phyloP scores from a whole-genome alignment of 495 filamentous ascomycete species.

The Podospora anserina region DNA sequence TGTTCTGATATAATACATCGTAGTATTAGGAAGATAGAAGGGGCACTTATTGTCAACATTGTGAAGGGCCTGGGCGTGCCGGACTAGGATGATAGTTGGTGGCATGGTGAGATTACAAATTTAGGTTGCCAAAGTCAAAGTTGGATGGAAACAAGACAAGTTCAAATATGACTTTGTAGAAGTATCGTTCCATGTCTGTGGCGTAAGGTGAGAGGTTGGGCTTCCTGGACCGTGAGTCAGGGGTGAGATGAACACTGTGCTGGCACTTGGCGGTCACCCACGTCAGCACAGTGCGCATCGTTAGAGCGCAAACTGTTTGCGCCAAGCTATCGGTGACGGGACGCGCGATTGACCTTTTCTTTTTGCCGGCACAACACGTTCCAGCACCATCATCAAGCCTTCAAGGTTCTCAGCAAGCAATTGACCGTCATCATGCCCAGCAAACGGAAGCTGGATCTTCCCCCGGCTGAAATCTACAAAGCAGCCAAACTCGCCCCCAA shows the following conservation, averaged over 20 bases:
- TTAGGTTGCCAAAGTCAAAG: background rate
- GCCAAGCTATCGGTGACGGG: background rate
- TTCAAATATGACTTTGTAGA: background rate
- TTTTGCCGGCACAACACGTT: constrained; percentile 13
- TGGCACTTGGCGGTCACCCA: background rate
- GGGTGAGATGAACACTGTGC: background rate
- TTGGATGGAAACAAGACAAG: background rate
- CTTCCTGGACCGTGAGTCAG: background rate
- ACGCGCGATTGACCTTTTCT: background rate
- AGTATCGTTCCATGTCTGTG: background rate
- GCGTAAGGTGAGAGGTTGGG: background rate
- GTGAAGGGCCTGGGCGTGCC: constrained; percentile 58
- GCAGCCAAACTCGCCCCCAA: constrained; percentile 67
- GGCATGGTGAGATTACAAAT: constrained; percentile 39
- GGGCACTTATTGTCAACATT: constrained; percentile 44
- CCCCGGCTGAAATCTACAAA: constrained; percentile 75
- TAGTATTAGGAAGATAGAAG: background rate
- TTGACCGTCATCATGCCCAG: background rate
- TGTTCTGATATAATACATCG: background rate
- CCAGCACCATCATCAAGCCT: background rate
- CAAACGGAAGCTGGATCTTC: background rate
- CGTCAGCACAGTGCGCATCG: background rate
- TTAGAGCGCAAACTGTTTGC: background rate
- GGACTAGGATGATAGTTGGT: constrained; percentile 57
- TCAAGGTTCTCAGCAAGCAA: background rate